Evolutionary conservation across 495 filamentous ascomycete species (phyloP).

Genomic region (Parmelia sp.): DNA sequence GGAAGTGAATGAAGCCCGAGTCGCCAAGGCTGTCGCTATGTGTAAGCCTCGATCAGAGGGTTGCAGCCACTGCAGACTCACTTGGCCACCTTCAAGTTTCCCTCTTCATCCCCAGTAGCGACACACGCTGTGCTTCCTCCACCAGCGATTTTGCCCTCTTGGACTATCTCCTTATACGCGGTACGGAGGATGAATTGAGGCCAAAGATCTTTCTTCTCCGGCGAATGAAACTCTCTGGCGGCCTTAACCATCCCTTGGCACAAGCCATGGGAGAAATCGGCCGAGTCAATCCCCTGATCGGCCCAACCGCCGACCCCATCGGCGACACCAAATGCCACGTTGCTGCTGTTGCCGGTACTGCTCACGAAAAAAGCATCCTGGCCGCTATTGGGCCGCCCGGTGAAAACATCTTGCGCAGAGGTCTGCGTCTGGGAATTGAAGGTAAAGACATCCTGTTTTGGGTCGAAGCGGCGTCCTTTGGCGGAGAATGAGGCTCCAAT

Average conservation of each 20-base stretch:
- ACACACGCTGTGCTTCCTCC: constrained; percentile 90
- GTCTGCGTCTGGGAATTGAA: constrained; percentile 59
- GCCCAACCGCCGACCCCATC: constrained; percentile 96
- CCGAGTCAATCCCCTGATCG: constrained; percentile 84
- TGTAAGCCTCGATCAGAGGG: background rate
- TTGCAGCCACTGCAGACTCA: constrained; percentile 28
- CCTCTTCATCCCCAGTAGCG: constrained; percentile 61
- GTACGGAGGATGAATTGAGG: constrained; percentile 69
- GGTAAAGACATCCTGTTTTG: constrained; percentile 62
- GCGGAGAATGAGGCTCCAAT: constrained; percentile 58
- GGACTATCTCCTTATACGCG: constrained; percentile 74
- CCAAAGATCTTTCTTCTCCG: constrained; percentile 41
- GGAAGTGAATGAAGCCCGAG: constrained; percentile 85
- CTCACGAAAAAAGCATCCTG: constrained; percentile 96
- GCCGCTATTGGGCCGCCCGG: constrained; percentile 59
- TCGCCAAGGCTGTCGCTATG: constrained; percentile 61
- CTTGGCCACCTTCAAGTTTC: constrained; percentile 80
- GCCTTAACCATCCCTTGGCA: constrained; percentile 82
- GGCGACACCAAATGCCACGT: constrained; percentile 75
- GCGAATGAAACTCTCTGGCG: constrained; percentile 47
- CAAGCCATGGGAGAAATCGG: constrained; percentile 91
- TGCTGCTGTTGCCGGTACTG: constrained; percentile 47
- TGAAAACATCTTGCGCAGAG: constrained; percentile 21
- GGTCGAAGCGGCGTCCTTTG: constrained; percentile 70
- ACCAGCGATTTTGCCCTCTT: constrained; percentile 63